Evolutionary conservation across 495 filamentous ascomycete species (phyloP).

Genomic region (Aspergillus leporis): DNA sequence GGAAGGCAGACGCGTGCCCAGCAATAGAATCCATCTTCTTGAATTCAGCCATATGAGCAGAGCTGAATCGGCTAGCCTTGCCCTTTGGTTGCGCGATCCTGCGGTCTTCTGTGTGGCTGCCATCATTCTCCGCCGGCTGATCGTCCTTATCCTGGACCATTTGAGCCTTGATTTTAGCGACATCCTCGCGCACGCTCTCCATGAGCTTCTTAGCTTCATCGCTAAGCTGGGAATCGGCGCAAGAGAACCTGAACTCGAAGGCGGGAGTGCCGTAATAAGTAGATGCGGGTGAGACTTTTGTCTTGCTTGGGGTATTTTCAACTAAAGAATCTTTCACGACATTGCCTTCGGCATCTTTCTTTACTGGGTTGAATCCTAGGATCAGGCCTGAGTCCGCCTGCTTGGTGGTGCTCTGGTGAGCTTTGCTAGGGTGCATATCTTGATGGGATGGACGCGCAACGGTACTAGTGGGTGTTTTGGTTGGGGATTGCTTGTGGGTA

Average conservation of each 20-base stretch:
- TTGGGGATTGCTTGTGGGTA: slow-evolving; percentile 23
- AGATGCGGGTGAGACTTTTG: slow-evolving; percentile 36
- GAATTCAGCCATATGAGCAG: slow-evolving; percentile 82
- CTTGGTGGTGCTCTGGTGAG: slow-evolving; percentile 67
- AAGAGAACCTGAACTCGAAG: slow-evolving; percentile 74
- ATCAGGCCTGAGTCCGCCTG: slow-evolving; percentile 65
- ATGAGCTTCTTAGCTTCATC: slow-evolving; percentile 75
- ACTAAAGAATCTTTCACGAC: slow-evolving; percentile 29
- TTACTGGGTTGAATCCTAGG: slow-evolving; percentile 67
- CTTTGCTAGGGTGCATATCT: slow-evolving; percentile 80
- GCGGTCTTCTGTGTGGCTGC: slow-evolving; percentile 47
- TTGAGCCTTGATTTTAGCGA: slow-evolving; percentile 63
- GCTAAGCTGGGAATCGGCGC: slow-evolving; percentile 62
- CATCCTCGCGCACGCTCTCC: slow-evolving; percentile 71
- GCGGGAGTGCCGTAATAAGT: slow-evolving; percentile 55
- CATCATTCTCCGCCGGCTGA: slow-evolving; percentile 34
- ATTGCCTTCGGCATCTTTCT: slow-evolving; percentile 43
- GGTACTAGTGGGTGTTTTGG: slow-evolving; percentile 52
- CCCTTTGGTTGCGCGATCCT: slow-evolving; percentile 79
- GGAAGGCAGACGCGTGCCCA: slow-evolving; percentile 76
- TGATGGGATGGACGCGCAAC: slow-evolving; percentile 52
- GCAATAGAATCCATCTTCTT: slow-evolving; percentile 97
- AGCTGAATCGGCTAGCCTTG: slow-evolving; percentile 73
- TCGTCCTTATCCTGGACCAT: slow-evolving; percentile 56
- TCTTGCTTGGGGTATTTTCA: slow-evolving; percentile 48